These are phyloP conservation scores for Amanita phalloides DNA, from an alignment of 768 basidiomycete genomes.

Conservation along the genomic window DNA sequence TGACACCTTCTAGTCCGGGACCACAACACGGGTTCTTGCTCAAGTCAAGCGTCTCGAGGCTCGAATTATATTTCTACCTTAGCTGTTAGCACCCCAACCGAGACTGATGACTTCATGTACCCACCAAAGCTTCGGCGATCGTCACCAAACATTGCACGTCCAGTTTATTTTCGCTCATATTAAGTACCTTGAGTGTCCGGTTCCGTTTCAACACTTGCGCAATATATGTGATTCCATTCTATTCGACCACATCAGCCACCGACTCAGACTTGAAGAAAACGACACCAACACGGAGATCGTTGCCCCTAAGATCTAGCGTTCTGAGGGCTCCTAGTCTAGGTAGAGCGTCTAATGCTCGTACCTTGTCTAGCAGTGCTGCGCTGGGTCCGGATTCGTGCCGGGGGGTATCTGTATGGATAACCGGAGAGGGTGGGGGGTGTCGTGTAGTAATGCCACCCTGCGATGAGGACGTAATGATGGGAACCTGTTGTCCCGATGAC, in stretches of 20 bases:
- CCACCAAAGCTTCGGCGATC: constrained; percentile 83
- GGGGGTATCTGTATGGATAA: constrained; percentile 10
- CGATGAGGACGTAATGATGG: constrained; percentile 58
- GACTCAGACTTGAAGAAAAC: neutral
- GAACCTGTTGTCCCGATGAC: constrained; percentile 34
- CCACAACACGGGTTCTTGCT: constrained; percentile 92
- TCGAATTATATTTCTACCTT: constrained; percentile 86
- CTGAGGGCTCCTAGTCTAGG: constrained; percentile 78
- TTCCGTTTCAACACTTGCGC: constrained; percentile 96
- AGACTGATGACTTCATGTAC: constrained; percentile 12
- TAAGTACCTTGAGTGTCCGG: constrained; percentile 87
- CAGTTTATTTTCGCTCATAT: constrained; percentile 90
- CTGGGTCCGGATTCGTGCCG: constrained; percentile 44
- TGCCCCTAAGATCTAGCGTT: constrained; percentile 86
- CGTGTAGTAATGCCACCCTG: constrained; percentile 42
- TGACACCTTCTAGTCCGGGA: constrained; percentile 81
- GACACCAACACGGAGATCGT: constrained; percentile 73
- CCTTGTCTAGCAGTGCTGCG: constrained; percentile 76
- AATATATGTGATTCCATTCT: constrained; percentile 78
- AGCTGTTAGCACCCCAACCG: neutral
- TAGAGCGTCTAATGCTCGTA: constrained; percentile 79
- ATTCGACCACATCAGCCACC: constrained; percentile 12
- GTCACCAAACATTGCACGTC: constrained; percentile 70
- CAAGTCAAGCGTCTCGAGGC: constrained; percentile 88
- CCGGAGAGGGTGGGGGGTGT: constrained; percentile 19